Base-by-base conservation (phyloP, 805 yeast genomes). In the Nakazawaea holstii region DNA sequence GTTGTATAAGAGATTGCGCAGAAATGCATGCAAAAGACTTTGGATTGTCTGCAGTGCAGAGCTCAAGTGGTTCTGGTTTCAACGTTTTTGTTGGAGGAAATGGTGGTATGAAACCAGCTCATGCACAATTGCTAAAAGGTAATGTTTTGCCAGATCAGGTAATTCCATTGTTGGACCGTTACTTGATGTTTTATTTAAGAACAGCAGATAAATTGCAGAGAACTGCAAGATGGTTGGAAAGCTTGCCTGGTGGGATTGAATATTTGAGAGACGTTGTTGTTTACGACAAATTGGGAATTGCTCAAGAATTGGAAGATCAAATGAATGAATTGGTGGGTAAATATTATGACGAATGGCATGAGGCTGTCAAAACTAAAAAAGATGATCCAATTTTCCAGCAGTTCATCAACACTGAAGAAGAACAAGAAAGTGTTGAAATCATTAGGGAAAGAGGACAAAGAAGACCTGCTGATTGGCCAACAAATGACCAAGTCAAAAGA, bases 51-150 rank as follows among this genome's bases (percentile, higher is more conserved):
- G 66, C 69, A 11, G 68, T 64, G 13, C 64, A 61, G 43, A 62
- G 59, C 45, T 24, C 38, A 24, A 38, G 39, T 44, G 48, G 48
- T 13, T 37, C 48, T 7, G 70, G 70, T 1, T 66, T 55, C 51
- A 65, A 62, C 46, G 66, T 66, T 17, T 66, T 50, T 47, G 69
- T 65, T 35, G 70, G 70, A 13, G 70, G 69, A 27, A 66, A 66
- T 48, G 70, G 70, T 39, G 70, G 69, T 49, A 65, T 66, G 69
- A 65, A 62, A 39, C 70, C 70, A 2, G 69, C 70, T 3, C 69
- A 65, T 53, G 69, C 68, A 0, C 62, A 57, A 46, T 55, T 66
- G 3, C 50, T 66, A 29, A 60, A 61, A 28, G 57, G 66, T 2
- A 66, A 61, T 51, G 66, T 60, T 17, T 54, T 61, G 7, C 70